Conservation (phyloP, 768 basidiomycete genomes). For the Podaxis rugospora region DNA sequence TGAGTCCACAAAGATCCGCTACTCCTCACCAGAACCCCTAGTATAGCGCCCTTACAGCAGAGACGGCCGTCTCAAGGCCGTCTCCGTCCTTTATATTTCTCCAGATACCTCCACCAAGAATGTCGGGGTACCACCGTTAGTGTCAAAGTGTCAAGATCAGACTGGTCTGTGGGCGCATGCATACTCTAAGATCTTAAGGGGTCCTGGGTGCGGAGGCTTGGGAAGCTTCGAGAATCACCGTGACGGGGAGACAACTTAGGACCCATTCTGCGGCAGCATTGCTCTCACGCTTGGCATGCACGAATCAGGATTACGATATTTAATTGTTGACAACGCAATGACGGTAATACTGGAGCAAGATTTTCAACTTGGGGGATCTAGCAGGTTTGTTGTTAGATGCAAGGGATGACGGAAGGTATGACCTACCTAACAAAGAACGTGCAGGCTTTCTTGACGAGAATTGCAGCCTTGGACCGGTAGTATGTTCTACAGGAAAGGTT, state of each 20-base stretch:
- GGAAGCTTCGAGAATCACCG: not conserved
- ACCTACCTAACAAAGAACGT: constrained; percentile 31
- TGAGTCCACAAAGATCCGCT: not conserved
- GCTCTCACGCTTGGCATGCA: not conserved
- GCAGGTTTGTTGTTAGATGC: not conserved
- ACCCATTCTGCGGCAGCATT: not conserved
- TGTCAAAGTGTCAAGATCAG: not conserved
- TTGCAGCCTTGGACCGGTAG: constrained; percentile 8
- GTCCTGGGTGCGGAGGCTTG: not conserved
- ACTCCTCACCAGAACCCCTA: not conserved
- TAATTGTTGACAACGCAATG: not conserved
- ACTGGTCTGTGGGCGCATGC: too few species aligned
- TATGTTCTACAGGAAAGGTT: not conserved
- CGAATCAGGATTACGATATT: not conserved
- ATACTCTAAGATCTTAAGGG: too few species aligned
- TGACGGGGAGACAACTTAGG: not conserved
- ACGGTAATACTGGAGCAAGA: not conserved
- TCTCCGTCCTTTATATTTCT: not conserved
- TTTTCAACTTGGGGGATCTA: not conserved
- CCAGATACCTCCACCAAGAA: not conserved
- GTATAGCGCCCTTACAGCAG: not conserved
- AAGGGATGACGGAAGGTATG: not conserved
- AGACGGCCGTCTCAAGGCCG: not conserved
- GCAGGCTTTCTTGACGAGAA: constrained; percentile 38
- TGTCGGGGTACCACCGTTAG: not conserved